phyloP scores from a whole-genome alignment of 2,329 filamentous ascomycete genomes.

The Neurospora sp. region DNA sequence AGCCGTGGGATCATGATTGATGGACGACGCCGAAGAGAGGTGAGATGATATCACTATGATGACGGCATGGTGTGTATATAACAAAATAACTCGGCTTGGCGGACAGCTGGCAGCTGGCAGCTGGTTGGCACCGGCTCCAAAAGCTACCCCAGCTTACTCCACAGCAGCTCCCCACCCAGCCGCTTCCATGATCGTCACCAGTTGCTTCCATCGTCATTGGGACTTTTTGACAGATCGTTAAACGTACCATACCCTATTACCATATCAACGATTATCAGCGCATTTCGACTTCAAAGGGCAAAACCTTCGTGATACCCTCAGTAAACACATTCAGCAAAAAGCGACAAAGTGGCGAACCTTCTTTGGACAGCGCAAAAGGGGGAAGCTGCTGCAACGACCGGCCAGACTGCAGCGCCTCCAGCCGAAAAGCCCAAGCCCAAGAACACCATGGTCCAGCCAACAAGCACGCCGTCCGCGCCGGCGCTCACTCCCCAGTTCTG shows the following conservation, averaged over 20 bases:
- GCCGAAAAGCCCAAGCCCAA: constrained; percentile 16
- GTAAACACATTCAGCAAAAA: background rate
- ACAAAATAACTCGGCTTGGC: background rate
- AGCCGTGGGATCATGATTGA: background rate
- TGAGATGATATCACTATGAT: background rate
- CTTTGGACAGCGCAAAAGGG: background rate
- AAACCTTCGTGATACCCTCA: background rate
- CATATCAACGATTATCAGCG: background rate
- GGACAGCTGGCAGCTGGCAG: background rate
- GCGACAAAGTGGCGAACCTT: background rate
- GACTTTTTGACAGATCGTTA: background rate
- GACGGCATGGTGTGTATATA: background rate
- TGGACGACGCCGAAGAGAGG: background rate
- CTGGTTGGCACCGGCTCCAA: background rate
- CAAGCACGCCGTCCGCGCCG: constrained; percentile 29
- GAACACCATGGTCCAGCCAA: constrained; percentile 36
- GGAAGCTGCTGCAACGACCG: background rate
- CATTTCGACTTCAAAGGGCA: background rate
- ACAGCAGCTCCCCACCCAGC: background rate
- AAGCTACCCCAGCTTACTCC: background rate
- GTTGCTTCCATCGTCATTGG: background rate
- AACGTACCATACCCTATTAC: background rate
- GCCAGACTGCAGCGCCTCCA: background rate
- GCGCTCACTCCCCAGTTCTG: constrained; percentile 64
- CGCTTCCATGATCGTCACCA: background rate